Conservation (phyloP, 2,329 filamentous ascomycete genomes). For the Trichoderma koningiopsis region DNA sequence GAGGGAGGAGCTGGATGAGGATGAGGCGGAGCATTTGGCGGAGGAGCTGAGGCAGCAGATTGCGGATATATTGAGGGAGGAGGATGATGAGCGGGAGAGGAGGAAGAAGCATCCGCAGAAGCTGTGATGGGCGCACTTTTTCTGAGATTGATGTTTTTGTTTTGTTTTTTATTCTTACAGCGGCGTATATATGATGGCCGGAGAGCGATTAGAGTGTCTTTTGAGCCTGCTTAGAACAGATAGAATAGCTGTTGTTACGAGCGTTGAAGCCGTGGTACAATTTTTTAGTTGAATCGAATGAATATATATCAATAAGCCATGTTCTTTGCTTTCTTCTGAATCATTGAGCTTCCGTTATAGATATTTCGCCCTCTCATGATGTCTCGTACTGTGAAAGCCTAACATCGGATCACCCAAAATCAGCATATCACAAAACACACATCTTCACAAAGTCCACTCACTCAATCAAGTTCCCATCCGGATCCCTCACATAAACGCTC, state of each 20-base stretch:
- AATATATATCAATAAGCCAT: neutral
- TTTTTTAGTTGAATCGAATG: neutral
- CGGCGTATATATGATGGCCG: neutral
- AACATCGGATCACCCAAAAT: neutral
- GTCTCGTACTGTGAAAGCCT: conserved; percentile 15
- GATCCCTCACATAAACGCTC: conserved; percentile 63
- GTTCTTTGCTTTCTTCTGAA: neutral
- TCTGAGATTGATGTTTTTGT: neutral
- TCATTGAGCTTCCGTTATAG: neutral
- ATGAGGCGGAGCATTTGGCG: conserved; percentile 66
- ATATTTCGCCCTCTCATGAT: neutral
- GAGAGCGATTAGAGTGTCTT: conserved; percentile 1
- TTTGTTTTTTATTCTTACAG: neutral
- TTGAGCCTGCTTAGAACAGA: neutral
- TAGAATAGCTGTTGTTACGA: neutral
- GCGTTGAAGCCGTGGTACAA: neutral
- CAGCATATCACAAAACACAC: neutral
- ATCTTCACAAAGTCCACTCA: conserved; percentile 39
- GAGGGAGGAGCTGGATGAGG: conserved; percentile 74
- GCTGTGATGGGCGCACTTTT: conserved; percentile 60
- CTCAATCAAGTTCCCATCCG: conserved; percentile 65
- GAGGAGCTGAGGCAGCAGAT: conserved; percentile 54
- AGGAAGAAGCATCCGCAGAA: conserved; percentile 36
- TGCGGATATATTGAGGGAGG: conserved; percentile 49
- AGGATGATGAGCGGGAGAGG: conserved; percentile 33